Evolutionary conservation across 768 basidiomycete species (phyloP).

Genomic region (Leccinum incarnatum): DNA sequence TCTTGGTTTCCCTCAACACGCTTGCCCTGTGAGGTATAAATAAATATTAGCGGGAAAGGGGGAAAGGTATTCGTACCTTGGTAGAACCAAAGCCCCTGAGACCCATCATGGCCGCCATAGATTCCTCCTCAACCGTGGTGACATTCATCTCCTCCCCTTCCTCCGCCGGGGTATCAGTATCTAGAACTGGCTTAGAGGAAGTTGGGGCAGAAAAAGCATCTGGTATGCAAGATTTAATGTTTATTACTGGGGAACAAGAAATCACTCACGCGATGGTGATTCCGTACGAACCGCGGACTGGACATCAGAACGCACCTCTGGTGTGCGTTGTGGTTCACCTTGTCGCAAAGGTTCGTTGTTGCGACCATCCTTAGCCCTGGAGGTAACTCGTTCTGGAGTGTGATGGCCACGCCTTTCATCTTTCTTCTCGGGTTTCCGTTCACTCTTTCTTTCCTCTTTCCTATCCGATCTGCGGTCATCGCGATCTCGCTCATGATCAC

Average conservation of each 20-base stretch:
- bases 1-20: constrained; percentile 82
- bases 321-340: constrained; percentile 22
- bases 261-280: constrained; percentile 15
- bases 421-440: constrained; percentile 30
- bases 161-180: constrained; percentile 46
- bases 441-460: constrained; percentile 31
- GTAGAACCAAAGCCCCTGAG: constrained; percentile 84
- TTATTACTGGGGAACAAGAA: background rate
- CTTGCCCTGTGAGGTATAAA: constrained; percentile 55
- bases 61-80: constrained; percentile 52
- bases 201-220: constrained; percentile 8
- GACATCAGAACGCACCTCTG: constrained; percentile 18
- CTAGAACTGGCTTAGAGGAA: constrained; percentile 35
- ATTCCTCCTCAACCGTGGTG: constrained; percentile 67
- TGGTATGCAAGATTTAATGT: background rate
- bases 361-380: constrained; percentile 26
- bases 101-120: constrained; percentile 92
- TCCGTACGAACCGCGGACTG: constrained; percentile 9
- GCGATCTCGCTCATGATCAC: constrained; percentile 31
- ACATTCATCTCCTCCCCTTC: constrained; percentile 49
- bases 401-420: constrained; percentile 43
- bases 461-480: constrained; percentile 31
- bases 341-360: constrained; percentile 23
- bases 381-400: constrained; percentile 36
- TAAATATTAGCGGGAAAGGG: background rate